Evolutionary conservation across 169 alveolate genomes (phyloP), one percentile per base, ranked within the genome.

Genomic region (Theileria parva): DNA sequence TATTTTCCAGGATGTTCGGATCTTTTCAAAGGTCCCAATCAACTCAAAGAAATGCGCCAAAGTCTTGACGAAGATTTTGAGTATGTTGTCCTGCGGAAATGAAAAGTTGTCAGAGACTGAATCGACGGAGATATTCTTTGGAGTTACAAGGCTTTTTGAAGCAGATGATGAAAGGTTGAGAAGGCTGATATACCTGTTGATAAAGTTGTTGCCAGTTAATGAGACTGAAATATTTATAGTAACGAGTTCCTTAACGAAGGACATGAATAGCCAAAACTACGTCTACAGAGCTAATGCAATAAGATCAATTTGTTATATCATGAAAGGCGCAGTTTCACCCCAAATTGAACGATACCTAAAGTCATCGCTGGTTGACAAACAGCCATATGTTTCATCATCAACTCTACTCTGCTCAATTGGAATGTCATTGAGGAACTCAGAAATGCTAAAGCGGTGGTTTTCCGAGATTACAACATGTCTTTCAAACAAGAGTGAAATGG

Each of bases 221-320:
- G 98, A 96, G 37, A 88, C 96, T 55, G 98, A 95, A 77, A 96
- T 93, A 2, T 97, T 97, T 91, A 96, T 97, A 51, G 98, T 97
- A 61, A 97, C 98, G 53, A 93, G 97, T 61, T 96, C 98, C 17
- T 90, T 98, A 61, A 96, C 98, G 28, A 97, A 96, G 78, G 99
- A 97, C 88, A 94, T 97, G 92, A 95, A 93, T 72, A 92, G 98
- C 61, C 95, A 93, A 51, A 97, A 96, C 81, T 97, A 94, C 76
- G 92, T 96, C 77, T 96, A 94, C 85, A 91, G 98, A 77, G 99
- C 99, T 13, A 95, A 95, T 79, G 98, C 99, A 50, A 91, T 98
- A 70, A 93, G 99, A 70, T 97, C 97, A 7, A 92, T 98, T 51
- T 94, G 99, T 67, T 95, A 95, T 81, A 95, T 97, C 50, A 93